Base-by-base conservation (phyloP, 192 early-diverging fungal species). In the Pilobolus umbonatus region DNA sequence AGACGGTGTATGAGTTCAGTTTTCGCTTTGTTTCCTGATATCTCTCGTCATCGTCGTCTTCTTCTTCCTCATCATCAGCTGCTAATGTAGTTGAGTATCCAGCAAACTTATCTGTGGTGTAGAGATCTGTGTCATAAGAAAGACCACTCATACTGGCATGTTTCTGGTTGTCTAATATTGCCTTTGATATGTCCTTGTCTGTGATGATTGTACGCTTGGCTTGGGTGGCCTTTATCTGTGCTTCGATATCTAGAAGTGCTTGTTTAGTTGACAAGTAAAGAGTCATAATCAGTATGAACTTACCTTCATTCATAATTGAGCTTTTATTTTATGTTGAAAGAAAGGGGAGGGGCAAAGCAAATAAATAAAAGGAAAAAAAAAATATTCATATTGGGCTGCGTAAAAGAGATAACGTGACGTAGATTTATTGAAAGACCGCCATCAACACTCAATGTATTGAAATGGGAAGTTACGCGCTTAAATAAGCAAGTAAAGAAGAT, bases 1-100 rank as follows among this genome's bases (percentile, higher is more conserved):
- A 90, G 1, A 88, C 94, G 5, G 93, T 91, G 58, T 90, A 91
- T 10, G 79, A 78, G 14, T 84, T 71, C 7, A 89, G 75, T 55
- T 74, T 50, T 30, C 71, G 80, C 58, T 80, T 82, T 15, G 66
- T 69, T 25, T 65, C 52, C 53, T 74, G 75, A 36, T 68, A 67
- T 15, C 43, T 39, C 5, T 51, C 53, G n/a, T 75, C 68, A 25
- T 66, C 67, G 10, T 76, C 67, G 15, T 73, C 78, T 38, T 80
- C 84, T 32, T 85, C 84, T 26, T 80, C 81, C 15, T 75, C 74
- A 26, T 75, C 79, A 44, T 75, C 78, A 54, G 68, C 68, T 5
- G 76, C 79, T 19, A 91, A 67, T 0, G 86, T 83, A 15, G 73
- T 84, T 34, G 82, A 81, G 73, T 88, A 94, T 19, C 78, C 84